Percentiles rank a stretch among this genome's conserved stretches.
phyloP scores from a whole-genome alignment of 495 filamentous ascomycete genomes.

The Filosporella fistucella region DNA sequence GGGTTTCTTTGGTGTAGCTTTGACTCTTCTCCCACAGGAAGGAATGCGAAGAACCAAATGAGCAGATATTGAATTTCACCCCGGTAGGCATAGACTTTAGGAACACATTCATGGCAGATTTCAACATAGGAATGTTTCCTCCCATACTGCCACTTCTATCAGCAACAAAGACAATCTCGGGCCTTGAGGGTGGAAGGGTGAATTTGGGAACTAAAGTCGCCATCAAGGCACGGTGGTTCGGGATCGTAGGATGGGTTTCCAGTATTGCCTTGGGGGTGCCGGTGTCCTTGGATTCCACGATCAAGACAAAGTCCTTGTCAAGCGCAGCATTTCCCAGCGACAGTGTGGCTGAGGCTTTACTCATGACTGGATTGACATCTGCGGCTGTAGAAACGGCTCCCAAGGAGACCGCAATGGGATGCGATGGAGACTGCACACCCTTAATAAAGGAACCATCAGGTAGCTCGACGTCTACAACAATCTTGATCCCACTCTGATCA shows the following conservation, averaged over 20 bases:
- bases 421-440: constrained; percentile 58
- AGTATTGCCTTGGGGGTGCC: constrained; percentile 56
- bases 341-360: constrained; percentile 57
- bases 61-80: constrained; percentile 70
- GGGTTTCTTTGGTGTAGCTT: constrained; percentile 44
- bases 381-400: constrained; percentile 47
- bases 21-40: constrained; percentile 58
- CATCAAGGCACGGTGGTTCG: constrained; percentile 61
- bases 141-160: constrained; percentile 68
- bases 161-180: constrained; percentile 68
- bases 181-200: constrained; percentile 41
- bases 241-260: constrained; percentile 56
- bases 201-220: constrained; percentile 64
- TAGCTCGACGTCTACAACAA: constrained; percentile 58
- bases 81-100: constrained; percentile 65
- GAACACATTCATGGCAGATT: constrained; percentile 58
- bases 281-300: constrained; percentile 49
- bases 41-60: constrained; percentile 49
- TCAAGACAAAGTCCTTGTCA: constrained; percentile 47
- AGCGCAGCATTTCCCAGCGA: constrained; percentile 42
- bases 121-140: constrained; percentile 43
- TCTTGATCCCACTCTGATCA: constrained; percentile 40
- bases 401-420: constrained; percentile 58
- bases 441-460: constrained; percentile 49
- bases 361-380: constrained; percentile 35